Evolutionary conservation across 139 green algal genomes (phyloP), one percentile per base, ranked within the genome.

Genomic region (Trebouxia sp.): DNA sequence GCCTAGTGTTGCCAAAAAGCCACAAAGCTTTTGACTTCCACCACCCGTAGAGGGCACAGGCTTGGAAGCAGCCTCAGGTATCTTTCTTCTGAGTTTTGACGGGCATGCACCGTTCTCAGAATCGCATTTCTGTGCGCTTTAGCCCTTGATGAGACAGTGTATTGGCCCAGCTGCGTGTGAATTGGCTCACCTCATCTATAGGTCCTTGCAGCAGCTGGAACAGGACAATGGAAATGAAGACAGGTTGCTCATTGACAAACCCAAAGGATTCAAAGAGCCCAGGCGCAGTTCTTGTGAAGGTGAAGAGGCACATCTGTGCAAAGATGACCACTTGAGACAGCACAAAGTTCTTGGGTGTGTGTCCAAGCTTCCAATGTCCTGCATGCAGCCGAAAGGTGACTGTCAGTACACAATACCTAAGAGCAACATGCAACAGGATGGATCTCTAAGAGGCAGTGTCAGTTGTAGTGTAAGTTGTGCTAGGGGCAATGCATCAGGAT

Each of bases 311-410:
- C 35, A 98, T 89, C 82, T 97, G 91, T 10, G 79, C 50, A 38
- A 95, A 45, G 7, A 90, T 35, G 12, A 96, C 45, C 0, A 88
- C 56, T 82, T 97, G 89, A 39, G 66, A 53, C 6, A 87, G 77
- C 0, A 84, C 41, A 74, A 98, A 94, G 50, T 93, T 88, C 28
- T 89, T 80, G 1, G 84, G 62, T 1, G 91, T 97, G 90, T 98
- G 94, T 26, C 87, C 45, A 75, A 97, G 85, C 90, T 97, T 97
- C 93, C 94, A 97, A 86, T 96, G 93, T 8, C 90, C 90, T 85
- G 79, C 79, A 70, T 11, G 11, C 5, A 76, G 20, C 32, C n/a
- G 30, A 22, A 37, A 8, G 30, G 56, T 26, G 4, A 53, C 47
- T 53, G 4, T 53, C 2, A 65, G 53, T 65, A n/a, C n/a, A n/a